A percentile compares a stretch with the other conserved stretches of the same genome.
These are phyloP conservation scores for Filobasidium wieringae DNA, from an alignment of 768 basidiomycete genomes.

Conservation along the genomic window DNA sequence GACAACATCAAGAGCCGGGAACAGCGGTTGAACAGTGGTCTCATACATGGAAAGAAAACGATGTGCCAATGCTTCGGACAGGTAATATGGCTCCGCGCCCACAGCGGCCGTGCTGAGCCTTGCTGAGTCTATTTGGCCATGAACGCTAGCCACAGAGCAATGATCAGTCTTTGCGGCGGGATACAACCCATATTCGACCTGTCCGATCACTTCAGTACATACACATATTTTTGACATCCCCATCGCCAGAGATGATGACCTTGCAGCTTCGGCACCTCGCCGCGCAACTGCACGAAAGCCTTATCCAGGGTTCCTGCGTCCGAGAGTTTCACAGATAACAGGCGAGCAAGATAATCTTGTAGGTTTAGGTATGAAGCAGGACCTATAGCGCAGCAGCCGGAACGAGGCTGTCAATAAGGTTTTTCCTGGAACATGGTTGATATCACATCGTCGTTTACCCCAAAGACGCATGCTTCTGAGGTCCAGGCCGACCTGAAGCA, in stretches of 20 bases:
- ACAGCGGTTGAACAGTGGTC: neutral
- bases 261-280: neutral
- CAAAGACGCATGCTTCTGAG: neutral
- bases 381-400: too few species aligned
- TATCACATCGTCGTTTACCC: too few species aligned
- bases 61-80: conserved; percentile 8
- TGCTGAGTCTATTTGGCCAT: neutral
- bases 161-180: neutral
- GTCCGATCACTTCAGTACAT: neutral
- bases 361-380: neutral
- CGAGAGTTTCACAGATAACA: neutral
- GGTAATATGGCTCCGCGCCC: conserved; percentile 1
- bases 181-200: neutral
- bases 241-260: neutral
- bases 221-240: conserved; percentile 4
- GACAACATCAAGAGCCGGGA: conserved; percentile 1
- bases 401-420: too few species aligned
- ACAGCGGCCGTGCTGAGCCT: neutral
- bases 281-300: neutral
- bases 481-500: neutral
- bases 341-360: neutral
- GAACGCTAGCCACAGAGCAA: neutral
- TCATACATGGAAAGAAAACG: conserved; percentile 5
- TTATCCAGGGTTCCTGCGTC: neutral
- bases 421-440: too few species aligned